phyloP scores from a whole-genome alignment of 139 green algal genomes.

The Chlamydomonas sphaeroides region DNA sequence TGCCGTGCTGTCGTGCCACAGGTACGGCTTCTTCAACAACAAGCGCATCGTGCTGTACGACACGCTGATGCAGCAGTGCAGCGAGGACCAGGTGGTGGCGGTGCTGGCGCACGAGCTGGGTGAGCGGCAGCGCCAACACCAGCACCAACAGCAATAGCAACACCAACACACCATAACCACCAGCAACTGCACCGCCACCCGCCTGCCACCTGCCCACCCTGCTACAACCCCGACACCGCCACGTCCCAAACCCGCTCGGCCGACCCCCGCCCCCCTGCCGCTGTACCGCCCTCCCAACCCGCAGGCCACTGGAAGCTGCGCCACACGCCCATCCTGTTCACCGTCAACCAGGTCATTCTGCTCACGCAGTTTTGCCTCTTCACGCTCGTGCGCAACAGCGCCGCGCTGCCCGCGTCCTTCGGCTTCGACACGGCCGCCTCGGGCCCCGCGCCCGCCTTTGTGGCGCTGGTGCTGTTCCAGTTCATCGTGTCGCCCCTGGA shows the following conservation, averaged over 20 bases:
- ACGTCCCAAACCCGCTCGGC: neutral
- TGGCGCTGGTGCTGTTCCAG: constrained; percentile 87
- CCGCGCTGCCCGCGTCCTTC: constrained; percentile 78
- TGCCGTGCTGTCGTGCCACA: neutral
- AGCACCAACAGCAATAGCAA: too few relatives aligned
- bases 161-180: too few relatives aligned
- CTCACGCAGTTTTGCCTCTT: constrained; percentile 82
- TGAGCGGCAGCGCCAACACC: constrained; percentile 10
- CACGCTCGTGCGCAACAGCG: constrained; percentile 59
- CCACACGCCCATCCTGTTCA: constrained; percentile 83
- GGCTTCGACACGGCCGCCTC: constrained; percentile 83
- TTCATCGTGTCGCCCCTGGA: constrained; percentile 79
- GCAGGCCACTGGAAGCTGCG: constrained; percentile 87
- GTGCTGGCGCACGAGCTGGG: constrained; percentile 87
- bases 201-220: too few relatives aligned
- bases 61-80: constrained; percentile 78
- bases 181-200: neutral
- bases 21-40: constrained; percentile 66
- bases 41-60: constrained; percentile 92
- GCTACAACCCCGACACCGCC: too few relatives aligned
- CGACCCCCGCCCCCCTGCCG: neutral
- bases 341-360: constrained; percentile 54
- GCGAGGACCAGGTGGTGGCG: constrained; percentile 85
- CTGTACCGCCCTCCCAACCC: neutral
- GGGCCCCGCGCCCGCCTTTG: constrained; percentile 77